These are phyloP conservation scores for Camillea tinctor DNA, from an alignment of 2,329 filamentous ascomycete genomes.

Conservation along the genomic window DNA sequence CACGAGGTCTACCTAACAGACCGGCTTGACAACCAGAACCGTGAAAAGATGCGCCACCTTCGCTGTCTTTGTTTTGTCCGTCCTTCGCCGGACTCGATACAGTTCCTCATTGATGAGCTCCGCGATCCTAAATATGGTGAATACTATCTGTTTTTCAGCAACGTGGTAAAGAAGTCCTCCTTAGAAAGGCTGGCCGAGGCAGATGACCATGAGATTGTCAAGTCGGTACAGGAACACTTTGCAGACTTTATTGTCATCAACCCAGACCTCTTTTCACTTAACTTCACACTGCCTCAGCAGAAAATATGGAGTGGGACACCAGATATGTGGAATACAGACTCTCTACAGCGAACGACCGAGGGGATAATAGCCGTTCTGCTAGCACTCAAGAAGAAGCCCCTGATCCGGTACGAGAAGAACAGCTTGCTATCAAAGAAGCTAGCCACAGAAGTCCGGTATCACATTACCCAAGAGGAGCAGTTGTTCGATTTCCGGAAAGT, in stretches of 20 bases:
- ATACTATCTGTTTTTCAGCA: conserved; percentile 97
- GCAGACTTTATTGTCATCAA: conserved; percentile 95
- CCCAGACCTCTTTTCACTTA: conserved; percentile 84
- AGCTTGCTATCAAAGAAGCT: conserved; percentile 89
- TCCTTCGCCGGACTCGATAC: conserved; percentile 88
- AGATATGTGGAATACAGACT: conserved; percentile 88
- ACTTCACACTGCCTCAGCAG: conserved; percentile 68
- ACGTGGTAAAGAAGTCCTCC: conserved; percentile 94
- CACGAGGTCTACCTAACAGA: conserved; percentile 98
- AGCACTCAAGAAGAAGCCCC: conserved; percentile 91
- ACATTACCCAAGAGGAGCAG: conserved; percentile 92
- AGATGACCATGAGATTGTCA: conserved; percentile 96
- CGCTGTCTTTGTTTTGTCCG: conserved; percentile 91
- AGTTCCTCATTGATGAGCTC: conserved; percentile 91
- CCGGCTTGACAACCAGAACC: conserved; percentile 81
- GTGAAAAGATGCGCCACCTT: conserved; percentile 98
- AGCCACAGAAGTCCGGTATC: conserved; percentile 86
- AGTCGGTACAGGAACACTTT: conserved; percentile 91
- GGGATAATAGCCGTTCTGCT: conserved; percentile 81
- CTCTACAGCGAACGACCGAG: conserved; percentile 82
- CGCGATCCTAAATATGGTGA: conserved; percentile 96
- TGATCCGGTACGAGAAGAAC: conserved; percentile 91
- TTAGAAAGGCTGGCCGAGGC: conserved; percentile 92
- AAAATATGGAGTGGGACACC: conserved; percentile 78
- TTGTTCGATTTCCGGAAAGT: conserved; percentile 94